Evolutionary conservation across 1,139 yeast species (phyloP).

Genomic region (Scheffersomyces titani): DNA sequence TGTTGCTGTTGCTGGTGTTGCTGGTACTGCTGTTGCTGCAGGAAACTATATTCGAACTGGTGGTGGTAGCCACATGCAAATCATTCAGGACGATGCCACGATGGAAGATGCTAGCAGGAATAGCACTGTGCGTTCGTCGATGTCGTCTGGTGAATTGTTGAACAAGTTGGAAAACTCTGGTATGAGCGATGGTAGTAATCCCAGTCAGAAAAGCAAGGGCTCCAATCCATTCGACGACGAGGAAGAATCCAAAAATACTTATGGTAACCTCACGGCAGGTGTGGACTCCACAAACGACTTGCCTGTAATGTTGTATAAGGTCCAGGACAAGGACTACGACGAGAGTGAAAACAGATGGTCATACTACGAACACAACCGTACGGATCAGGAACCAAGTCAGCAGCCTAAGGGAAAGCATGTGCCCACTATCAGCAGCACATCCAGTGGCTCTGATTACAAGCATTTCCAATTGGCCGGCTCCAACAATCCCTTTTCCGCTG

Average conservation of each 20-base stretch:
- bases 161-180: conserved; percentile 24
- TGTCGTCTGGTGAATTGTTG: conserved; percentile 41
- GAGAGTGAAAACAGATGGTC: conserved; percentile 30
- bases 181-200: conserved; percentile 3
- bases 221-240: conserved; percentile 6
- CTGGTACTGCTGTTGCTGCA: background rate
- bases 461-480: background rate
- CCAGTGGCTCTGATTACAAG: conserved; percentile 1
- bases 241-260: conserved; percentile 8
- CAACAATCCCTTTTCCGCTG: background rate
- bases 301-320: conserved; percentile 32
- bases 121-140: conserved; percentile 17
- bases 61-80: background rate
- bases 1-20: background rate
- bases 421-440: background rate
- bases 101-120: background rate
- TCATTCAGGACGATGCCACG: background rate
- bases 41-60: background rate
- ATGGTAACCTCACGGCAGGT: conserved; percentile 26
- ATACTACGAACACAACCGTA: conserved; percentile 20
- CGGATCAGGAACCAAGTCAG: background rate
- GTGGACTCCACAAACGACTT: conserved; percentile 27
- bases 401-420: background rate
- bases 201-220: conserved; percentile 3
- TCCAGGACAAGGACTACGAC: conserved; percentile 28